A percentile compares a stretch with the other conserved stretches of the same genome.
phyloP scores from a whole-genome alignment of 768 basidiomycete species.

The Suillus luteus region DNA sequence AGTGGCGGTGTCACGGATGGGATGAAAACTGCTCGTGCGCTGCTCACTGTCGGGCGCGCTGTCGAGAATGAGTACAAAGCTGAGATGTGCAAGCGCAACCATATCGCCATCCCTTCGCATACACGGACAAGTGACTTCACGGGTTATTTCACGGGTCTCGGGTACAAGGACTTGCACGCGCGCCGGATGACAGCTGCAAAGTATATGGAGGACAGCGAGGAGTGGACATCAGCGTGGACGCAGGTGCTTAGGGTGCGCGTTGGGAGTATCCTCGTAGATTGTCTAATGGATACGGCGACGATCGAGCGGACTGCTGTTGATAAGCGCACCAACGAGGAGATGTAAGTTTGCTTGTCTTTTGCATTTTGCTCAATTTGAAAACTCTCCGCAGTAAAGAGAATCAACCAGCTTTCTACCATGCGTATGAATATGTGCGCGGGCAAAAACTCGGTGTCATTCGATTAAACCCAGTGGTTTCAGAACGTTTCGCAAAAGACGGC shows the following conservation, averaged over 20 bases:
- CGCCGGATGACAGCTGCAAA: constrained; percentile 67
- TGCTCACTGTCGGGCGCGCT: constrained; percentile 78
- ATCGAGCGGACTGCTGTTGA: constrained; percentile 63
- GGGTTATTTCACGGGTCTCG: constrained; percentile 58
- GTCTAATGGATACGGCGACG: constrained; percentile 81
- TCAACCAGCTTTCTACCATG: constrained; percentile 90
- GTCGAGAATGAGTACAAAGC: constrained; percentile 92
- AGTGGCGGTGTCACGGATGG: constrained; percentile 78
- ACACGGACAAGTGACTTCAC: constrained; percentile 29
- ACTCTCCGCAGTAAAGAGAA: constrained; percentile 57
- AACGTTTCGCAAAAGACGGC: constrained; percentile 74
- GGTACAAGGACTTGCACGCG: constrained; percentile 62
- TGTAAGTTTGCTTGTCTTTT: constrained; percentile 48
- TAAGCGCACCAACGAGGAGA: constrained; percentile 55
- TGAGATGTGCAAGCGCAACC: constrained; percentile 67
- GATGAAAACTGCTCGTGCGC: constrained; percentile 86
- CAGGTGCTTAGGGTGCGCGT: constrained; percentile 74
- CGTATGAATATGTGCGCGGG: constrained; percentile 92
- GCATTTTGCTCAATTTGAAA: constrained; percentile 11
- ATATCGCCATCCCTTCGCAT: constrained; percentile 50
- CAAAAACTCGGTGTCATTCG: constrained; percentile 91
- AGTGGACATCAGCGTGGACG: constrained; percentile 83
- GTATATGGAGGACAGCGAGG: constrained; percentile 64
- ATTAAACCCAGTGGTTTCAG: constrained; percentile 78
- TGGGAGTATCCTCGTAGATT: constrained; percentile 81